Conservation (phyloP, 1,284 basidiomycete species). For the Papiliotrema terrestris region DNA sequence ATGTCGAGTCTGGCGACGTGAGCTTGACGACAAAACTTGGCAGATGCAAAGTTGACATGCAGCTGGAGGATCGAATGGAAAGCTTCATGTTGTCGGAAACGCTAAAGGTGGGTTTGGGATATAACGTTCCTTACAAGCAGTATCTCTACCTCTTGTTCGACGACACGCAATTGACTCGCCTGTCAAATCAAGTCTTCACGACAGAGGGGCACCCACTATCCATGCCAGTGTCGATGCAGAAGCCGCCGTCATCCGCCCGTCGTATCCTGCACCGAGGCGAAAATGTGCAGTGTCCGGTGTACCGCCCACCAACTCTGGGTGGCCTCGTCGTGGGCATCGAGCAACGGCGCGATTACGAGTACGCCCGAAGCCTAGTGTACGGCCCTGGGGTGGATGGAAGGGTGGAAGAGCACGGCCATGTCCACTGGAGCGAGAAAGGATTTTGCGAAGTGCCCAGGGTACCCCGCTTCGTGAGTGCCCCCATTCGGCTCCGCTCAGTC, state of each 20-base stretch:
- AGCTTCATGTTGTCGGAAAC: conserved; percentile 88
- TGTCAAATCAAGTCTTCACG: conserved; percentile 66
- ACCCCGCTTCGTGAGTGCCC: conserved; percentile 64
- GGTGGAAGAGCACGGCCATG: conserved; percentile 23
- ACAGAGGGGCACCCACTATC: conserved; percentile 89
- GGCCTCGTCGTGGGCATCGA: conserved; percentile 66
- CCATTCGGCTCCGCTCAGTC: neutral
- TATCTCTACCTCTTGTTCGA: conserved; percentile 90
- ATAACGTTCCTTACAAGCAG: conserved; percentile 48
- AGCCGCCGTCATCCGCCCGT: conserved; percentile 58
- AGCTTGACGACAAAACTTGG: conserved; percentile 4
- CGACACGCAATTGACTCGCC: conserved; percentile 66
- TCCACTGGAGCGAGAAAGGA: conserved; percentile 61
- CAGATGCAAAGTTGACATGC: neutral
- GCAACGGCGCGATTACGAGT: conserved; percentile 69
- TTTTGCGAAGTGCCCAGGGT: conserved; percentile 67
- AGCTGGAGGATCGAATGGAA: conserved; percentile 85
- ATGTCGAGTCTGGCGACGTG: conserved; percentile 67
- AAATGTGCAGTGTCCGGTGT: conserved; percentile 68
- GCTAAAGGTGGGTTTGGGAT: conserved; percentile 59
- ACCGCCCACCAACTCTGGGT: conserved; percentile 51
- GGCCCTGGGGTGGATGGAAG: conserved; percentile 47
- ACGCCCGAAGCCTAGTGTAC: conserved; percentile 63
- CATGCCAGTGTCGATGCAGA: conserved; percentile 58
- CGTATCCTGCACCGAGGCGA: conserved; percentile 62